Percentiles rank a stretch among this genome's conserved stretches.
phyloP scores from a whole-genome alignment of 2,329 filamentous ascomycete species.

The Ascochyta viciae-villosae region DNA sequence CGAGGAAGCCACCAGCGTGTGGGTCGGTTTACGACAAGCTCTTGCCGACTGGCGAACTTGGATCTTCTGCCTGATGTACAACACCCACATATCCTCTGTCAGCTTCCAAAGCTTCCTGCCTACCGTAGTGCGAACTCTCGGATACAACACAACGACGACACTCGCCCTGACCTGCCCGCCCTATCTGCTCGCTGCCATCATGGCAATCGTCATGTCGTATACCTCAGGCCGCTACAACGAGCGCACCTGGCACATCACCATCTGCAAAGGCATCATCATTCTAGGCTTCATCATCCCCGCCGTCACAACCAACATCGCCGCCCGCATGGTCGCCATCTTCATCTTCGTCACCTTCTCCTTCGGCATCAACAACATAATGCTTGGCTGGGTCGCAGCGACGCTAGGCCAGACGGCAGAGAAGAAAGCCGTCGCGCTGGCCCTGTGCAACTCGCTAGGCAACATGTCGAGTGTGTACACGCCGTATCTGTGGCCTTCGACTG shows the following conservation, averaged over 20 bases:
- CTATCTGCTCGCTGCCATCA: conserved; percentile 55
- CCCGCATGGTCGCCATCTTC: conserved; percentile 39
- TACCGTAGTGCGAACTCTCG: conserved; percentile 47
- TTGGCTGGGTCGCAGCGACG: conserved; percentile 38
- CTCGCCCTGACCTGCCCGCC: conserved; percentile 55
- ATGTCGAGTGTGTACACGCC: conserved; percentile 40
- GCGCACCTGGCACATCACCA: conserved; percentile 59
- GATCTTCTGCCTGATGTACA: conserved; percentile 44
- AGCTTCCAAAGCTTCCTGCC: conserved; percentile 44
- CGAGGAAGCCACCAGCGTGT: conserved; percentile 35
- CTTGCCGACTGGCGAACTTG: conserved; percentile 38
- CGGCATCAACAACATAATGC: conserved; percentile 41
- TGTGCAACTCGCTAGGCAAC: conserved; percentile 38
- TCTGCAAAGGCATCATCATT: conserved; percentile 50
- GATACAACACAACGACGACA: conserved; percentile 46
- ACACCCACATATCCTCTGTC: conserved; percentile 36
- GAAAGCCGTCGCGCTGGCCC: conserved; percentile 39
- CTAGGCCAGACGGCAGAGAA: conserved; percentile 40
- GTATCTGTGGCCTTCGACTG: conserved; percentile 35
- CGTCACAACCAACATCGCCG: conserved; percentile 34
- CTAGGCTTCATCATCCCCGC: conserved; percentile 52
- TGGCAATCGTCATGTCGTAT: conserved; percentile 57
- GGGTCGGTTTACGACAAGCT: conserved; percentile 38
- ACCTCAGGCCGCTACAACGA: conserved; percentile 59
- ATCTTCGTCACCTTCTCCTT: conserved; percentile 41